A percentile compares a stretch with the other conserved stretches of the same genome.
phyloP scores from a whole-genome alignment of 108 stramenopile genomes.

The Mediolabrus comicus region DNA sequence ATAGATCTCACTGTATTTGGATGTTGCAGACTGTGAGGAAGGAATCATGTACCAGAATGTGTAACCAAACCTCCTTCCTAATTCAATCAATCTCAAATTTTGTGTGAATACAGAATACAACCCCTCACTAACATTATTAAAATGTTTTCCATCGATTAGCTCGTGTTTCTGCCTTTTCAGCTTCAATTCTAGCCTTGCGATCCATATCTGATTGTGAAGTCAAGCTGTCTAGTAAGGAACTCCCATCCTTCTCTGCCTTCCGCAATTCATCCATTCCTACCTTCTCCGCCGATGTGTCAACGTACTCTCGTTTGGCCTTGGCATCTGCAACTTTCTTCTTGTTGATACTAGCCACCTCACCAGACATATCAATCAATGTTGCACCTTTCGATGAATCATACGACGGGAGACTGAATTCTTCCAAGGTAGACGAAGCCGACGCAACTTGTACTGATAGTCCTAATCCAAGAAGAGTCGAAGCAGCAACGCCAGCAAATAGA shows the following conservation, averaged over 20 bases:
- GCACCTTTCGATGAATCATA: constrained; percentile 44
- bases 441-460: constrained; percentile 22
- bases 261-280: constrained; percentile 31
- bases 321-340: constrained; percentile 30
- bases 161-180: constrained; percentile 36
- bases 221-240: constrained; percentile 27
- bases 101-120: too few species aligned
- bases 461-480: constrained; percentile 11
- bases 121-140: too few species aligned
- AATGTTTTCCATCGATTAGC: constrained; percentile 53
- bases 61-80: too few species aligned
- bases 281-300: constrained; percentile 29
- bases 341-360: constrained; percentile 36
- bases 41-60: too few species aligned
- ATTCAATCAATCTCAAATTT: too few species aligned
- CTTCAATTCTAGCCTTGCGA: constrained; percentile 20
- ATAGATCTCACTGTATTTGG: too few species aligned
- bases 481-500: background rate
- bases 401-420: constrained; percentile 42
- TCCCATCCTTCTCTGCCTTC: constrained; percentile 27
- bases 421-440: constrained; percentile 13
- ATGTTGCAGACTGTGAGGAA: too few species aligned
- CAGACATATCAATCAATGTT: constrained; percentile 26
- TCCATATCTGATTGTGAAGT: constrained; percentile 14
- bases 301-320: constrained; percentile 30